A percentile compares a stretch with the other conserved stretches of the same genome.
Evolutionary conservation across 495 filamentous ascomycete species (phyloP).

Genomic region (Trypethelium eluteriae): DNA sequence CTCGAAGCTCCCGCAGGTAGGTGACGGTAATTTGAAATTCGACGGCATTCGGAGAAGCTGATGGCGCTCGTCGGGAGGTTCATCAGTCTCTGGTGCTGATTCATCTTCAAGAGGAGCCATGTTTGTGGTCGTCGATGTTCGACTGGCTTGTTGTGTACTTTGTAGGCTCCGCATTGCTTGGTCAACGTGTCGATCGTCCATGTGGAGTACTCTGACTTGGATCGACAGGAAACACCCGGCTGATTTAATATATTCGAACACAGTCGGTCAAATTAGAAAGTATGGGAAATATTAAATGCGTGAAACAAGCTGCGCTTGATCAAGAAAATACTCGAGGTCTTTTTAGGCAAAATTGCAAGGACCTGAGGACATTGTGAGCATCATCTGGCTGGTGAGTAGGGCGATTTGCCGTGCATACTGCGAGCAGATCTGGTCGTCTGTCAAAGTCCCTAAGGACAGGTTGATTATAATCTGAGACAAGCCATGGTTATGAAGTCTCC

Average conservation of each 20-base stretch:
- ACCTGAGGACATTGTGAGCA: not conserved
- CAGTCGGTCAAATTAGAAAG: not conserved
- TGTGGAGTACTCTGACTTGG: not conserved
- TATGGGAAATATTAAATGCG: not conserved
- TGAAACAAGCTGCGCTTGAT: not conserved
- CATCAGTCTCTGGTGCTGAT: constrained; percentile 22
- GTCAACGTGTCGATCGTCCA: constrained; percentile 3
- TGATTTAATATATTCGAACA: not conserved
- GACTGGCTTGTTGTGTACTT: not conserved
- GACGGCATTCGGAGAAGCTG: not conserved
- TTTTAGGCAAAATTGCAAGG: not conserved
- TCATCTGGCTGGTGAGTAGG: not conserved
- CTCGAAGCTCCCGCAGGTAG: not conserved
- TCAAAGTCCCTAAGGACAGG: not conserved
- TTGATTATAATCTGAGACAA: not conserved
- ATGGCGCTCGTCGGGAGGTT: constrained; percentile 25
- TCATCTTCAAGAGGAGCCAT: constrained; percentile 15
- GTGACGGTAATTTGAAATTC: not conserved
- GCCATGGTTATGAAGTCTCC: not conserved
- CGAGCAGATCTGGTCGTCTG: not conserved
- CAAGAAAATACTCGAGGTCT: not conserved
- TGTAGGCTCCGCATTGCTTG: not conserved
- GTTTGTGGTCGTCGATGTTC: not conserved
- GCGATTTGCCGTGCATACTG: not conserved
- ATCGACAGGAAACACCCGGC: not conserved